phyloP scores from a whole-genome alignment of 352 stramenopile genomes.

The Phytophthora citricola region DNA sequence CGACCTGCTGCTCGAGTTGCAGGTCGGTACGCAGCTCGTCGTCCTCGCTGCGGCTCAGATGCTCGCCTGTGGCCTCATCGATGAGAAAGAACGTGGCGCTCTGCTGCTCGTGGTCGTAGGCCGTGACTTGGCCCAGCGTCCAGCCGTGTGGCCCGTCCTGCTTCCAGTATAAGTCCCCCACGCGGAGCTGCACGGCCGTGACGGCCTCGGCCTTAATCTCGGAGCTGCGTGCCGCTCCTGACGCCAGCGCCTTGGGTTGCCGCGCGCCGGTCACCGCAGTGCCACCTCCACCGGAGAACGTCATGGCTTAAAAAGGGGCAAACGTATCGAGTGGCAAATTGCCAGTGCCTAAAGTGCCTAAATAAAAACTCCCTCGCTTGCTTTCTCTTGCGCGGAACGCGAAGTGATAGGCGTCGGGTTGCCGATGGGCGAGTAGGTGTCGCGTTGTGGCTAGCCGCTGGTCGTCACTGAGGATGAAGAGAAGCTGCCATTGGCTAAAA shows the following conservation, averaged over 20 bases:
- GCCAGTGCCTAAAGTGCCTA: not conserved
- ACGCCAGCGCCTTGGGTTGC: conserved; percentile 16
- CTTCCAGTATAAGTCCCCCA: conserved; percentile 87
- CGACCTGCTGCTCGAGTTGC: conserved; percentile 44
- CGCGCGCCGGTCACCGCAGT: not conserved
- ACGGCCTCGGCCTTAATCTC: conserved; percentile 26
- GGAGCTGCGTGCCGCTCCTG: conserved; percentile 4
- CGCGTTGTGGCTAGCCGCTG: conserved; percentile 14
- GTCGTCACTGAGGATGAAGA: conserved; percentile 8
- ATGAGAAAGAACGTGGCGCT: conserved; percentile 57
- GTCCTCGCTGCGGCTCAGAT: conserved; percentile 18
- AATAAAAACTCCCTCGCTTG: conserved; percentile 1
- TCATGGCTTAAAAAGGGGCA: conserved; percentile 18
- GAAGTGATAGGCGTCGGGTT: conserved; percentile 28
- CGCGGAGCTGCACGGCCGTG: conserved; percentile 40
- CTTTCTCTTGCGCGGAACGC: conserved; percentile 21
- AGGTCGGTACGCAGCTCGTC: conserved; percentile 20
- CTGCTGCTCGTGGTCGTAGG: conserved; percentile 46
- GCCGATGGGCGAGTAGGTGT: conserved; percentile 7
- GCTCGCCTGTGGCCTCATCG: conserved; percentile 72
- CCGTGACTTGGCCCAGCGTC: conserved; percentile 72
- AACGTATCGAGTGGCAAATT: not conserved
- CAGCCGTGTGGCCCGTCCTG: conserved; percentile 70
- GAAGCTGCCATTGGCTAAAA: conserved; percentile 20
- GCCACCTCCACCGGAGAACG: conserved; percentile 11